Evolutionary conservation across 495 filamentous ascomycete species (phyloP).

Genomic region (Penicillium dipodomyicola): DNA sequence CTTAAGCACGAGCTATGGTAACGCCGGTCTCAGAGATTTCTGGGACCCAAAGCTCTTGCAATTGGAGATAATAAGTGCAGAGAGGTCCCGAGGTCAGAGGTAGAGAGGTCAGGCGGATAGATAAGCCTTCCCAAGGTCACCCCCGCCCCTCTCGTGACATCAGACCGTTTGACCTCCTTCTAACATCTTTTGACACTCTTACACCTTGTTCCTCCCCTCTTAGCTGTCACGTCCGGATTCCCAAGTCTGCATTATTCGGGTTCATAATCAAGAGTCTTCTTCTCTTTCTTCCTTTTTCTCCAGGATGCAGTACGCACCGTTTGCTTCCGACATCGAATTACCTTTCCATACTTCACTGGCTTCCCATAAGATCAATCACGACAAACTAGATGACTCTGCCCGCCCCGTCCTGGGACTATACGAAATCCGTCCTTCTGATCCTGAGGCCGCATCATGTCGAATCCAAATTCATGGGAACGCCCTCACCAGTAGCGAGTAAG

Average conservation of each 20-base stretch:
- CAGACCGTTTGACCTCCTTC: background rate
- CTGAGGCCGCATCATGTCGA: conserved; percentile 67
- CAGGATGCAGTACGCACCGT: conserved; percentile 68
- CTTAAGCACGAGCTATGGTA: too few species aligned
- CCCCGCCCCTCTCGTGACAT: background rate
- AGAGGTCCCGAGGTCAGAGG: too few species aligned
- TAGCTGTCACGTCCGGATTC: background rate
- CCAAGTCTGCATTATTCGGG: background rate
- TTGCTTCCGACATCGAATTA: conserved; percentile 89
- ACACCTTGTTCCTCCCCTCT: background rate
- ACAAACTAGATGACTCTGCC: conserved; percentile 90
- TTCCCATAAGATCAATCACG: conserved; percentile 89
- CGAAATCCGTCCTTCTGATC: conserved; percentile 67
- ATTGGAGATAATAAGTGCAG: too few species aligned
- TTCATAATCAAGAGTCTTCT: background rate
- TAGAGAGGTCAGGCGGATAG: background rate
- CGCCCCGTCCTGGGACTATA: conserved; percentile 86
- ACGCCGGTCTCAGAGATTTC: too few species aligned
- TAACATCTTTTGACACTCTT: background rate
- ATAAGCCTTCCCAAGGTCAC: background rate
- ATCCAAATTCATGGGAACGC: conserved; percentile 90
- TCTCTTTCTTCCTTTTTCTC: background rate
- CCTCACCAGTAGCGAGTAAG: conserved; percentile 77
- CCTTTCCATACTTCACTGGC: conserved; percentile 91
- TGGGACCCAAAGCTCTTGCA: too few species aligned